Base-by-base conservation (phyloP, 352 stramenopile genomes). In the Globisporangium irregulare region DNA sequence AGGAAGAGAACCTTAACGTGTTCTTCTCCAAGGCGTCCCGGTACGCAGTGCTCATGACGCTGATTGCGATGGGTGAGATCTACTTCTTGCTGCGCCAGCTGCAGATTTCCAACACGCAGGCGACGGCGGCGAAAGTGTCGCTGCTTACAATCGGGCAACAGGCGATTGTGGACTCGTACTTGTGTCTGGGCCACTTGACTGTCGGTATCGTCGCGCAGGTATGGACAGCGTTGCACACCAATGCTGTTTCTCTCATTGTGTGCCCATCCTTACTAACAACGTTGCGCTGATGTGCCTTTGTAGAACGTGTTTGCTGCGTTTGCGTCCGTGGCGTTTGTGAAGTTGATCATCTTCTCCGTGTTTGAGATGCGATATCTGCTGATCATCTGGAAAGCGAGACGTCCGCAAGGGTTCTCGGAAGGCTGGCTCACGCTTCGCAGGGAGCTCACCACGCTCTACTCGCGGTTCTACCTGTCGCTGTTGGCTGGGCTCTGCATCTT, bases 341-440 rank as follows among this genome's bases (percentile, higher is more conserved):
- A 99, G 81, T 82, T 99, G 6, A 91, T 99, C 57, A 98, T 99
- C 61, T 99, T 99, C 72, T 99, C 95, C 46, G 93, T 99, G 46
- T 98, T 99, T 71, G 97, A 99, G 73, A 99, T 99, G 93, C 97
- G 98, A 25, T 99, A 98, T 74, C 82, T 99, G 80, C 82, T 98
- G 48, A 95, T 99, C 64, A 98, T 99, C 34, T 98, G 96, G 75
- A 97, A 99, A 69, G 93, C 97, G 1, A 75, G 97, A 24, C 84
- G 97, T 69, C 85, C 85, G 51, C 78, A 97, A 69, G 90, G 84
- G 63, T 92, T 96, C 59, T 82, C 83, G 48, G 76, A 95, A n/a
- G 89, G 90, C 18, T 97, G 87, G 89, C 77, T 92, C 38, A 89
- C 91, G 29, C 72, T 98, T 56, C 88, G 96, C 36, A 85, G 93